Conservation (phyloP, 2,329 filamentous ascomycete species). For the Diaporthe citrichinensis region DNA sequence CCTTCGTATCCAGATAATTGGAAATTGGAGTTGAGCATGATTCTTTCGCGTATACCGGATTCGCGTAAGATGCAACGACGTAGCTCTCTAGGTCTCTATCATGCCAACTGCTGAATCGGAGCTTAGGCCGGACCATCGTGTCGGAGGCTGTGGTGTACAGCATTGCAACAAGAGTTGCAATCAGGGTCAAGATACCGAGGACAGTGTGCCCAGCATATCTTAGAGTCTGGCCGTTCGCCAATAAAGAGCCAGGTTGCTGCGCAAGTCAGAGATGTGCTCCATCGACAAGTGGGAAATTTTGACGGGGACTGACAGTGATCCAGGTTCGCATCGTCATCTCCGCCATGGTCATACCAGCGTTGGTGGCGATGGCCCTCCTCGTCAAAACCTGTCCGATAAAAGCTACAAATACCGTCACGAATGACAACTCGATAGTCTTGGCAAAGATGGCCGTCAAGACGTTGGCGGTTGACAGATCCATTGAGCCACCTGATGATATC, state of each 20-base stretch:
- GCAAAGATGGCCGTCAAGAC: constrained; percentile 78
- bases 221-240: constrained; percentile 77
- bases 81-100: constrained; percentile 64
- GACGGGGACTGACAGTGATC: constrained; percentile 64
- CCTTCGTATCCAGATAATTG: constrained; percentile 52
- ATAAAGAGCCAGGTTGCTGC: constrained; percentile 76
- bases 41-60: constrained; percentile 66
- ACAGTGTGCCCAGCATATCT: constrained; percentile 74
- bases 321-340: constrained; percentile 85
- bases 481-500: constrained; percentile 66
- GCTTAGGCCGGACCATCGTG: constrained; percentile 80
- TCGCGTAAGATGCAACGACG: constrained; percentile 75
- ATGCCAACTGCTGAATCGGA: constrained; percentile 71
- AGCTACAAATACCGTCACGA: constrained; percentile 82
- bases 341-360: constrained; percentile 78
- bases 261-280: neutral
- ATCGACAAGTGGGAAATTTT: neutral
- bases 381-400: constrained; percentile 82
- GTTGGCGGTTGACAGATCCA: constrained; percentile 76
- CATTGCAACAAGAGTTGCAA: constrained; percentile 75
- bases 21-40: constrained; percentile 75
- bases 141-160: constrained; percentile 85
- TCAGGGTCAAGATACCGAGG: constrained; percentile 74
- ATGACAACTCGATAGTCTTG: constrained; percentile 83
- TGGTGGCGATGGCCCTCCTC: constrained; percentile 74